These are phyloP conservation scores for Thymus mandschuricus DNA, from an alignment of 257 asterid genomes.

Conservation along the genomic window DNA sequence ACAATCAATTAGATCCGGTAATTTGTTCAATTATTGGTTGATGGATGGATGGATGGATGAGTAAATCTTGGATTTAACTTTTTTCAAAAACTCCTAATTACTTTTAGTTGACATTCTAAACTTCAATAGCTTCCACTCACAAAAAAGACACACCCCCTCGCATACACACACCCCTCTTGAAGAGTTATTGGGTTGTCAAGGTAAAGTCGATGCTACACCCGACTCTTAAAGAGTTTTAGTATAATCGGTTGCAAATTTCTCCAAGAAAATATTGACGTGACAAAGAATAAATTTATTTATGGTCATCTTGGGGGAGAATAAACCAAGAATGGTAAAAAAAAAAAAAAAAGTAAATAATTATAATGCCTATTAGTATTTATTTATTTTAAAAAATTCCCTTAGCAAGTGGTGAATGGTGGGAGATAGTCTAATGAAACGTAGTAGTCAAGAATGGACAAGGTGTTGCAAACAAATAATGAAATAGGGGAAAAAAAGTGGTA, in stretches of 20 bases:
- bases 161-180: background rate
- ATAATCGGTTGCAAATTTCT: background rate
- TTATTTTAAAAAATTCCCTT: background rate
- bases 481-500: conserved; percentile 13
- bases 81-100: background rate
- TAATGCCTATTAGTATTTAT: too few species aligned
- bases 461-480: conserved; percentile 11
- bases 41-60: conserved; percentile 5
- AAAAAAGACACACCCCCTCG: background rate
- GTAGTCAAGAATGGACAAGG: conserved; percentile 23
- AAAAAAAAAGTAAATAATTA: background rate
- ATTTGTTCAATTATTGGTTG: conserved; percentile 13
- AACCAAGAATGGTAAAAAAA: background rate
- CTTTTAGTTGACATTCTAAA: background rate
- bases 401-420: background rate
- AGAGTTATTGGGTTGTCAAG: background rate
- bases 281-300: too few species aligned
- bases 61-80: conserved; percentile 5
- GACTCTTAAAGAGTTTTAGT: background rate
- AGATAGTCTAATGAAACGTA: conserved; percentile 19
- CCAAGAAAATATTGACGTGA: background rate
- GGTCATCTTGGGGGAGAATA: background rate
- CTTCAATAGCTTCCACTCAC: background rate
- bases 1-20: conserved; percentile 9
- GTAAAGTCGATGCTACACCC: too few species aligned